Conservation (phyloP, 2,329 filamentous ascomycete species). For the Clarireedia hainanense region DNA sequence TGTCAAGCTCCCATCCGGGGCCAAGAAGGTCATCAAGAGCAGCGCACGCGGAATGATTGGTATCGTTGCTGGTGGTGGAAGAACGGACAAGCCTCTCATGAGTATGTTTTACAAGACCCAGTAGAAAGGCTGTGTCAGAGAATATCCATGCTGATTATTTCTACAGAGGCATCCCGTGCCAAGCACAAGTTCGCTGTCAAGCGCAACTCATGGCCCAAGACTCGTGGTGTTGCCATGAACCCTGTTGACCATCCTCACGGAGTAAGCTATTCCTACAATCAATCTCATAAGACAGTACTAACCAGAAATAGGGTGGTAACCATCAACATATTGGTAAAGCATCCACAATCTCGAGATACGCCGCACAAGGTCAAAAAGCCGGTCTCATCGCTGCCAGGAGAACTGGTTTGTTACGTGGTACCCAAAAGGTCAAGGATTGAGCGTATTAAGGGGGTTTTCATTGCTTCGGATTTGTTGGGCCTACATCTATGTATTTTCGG, state of each 20-base stretch:
- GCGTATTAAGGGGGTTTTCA: constrained; percentile 26
- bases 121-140: not conserved
- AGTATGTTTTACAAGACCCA: constrained; percentile 47
- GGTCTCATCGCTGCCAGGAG: constrained; percentile 99
- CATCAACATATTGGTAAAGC: constrained; percentile 97
- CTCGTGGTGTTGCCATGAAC: constrained; percentile 99
- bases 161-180: constrained; percentile 89
- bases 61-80: constrained; percentile 97
- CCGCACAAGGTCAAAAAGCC: constrained; percentile 97
- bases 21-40: constrained; percentile 98
- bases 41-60: constrained; percentile 95
- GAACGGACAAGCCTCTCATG: constrained; percentile 98
- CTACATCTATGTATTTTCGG: constrained; percentile 30
- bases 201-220: constrained; percentile 99
- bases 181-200: constrained; percentile 99
- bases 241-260: constrained; percentile 98
- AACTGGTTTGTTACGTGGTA: constrained; percentile 99
- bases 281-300: constrained; percentile 30
- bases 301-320: constrained; percentile 66
- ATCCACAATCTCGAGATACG: constrained; percentile 98
- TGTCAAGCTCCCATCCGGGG: constrained; percentile 97
- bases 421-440: constrained; percentile 99
- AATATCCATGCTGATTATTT: constrained; percentile 33
- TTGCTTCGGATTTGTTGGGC: constrained; percentile 29
- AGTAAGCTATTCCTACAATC: constrained; percentile 34